phyloP scores from a whole-genome alignment of 768 basidiomycete genomes.

The Gloeopeniophorella convolvens region DNA sequence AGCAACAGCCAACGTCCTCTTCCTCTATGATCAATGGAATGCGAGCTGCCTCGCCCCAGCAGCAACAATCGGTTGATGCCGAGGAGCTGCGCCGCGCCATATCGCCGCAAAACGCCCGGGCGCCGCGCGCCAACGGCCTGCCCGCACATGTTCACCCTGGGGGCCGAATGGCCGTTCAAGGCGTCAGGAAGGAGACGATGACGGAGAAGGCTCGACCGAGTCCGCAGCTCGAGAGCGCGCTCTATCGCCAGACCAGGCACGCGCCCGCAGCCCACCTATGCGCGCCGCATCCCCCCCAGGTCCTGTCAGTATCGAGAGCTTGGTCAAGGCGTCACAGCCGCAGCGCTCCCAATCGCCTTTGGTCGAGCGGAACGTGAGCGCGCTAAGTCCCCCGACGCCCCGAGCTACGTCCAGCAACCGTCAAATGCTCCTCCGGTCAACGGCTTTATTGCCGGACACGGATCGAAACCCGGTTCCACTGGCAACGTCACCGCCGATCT shows the following conservation, averaged over 20 bases:
- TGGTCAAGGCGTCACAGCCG: constrained; percentile 49
- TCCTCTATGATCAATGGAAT: constrained; percentile 28
- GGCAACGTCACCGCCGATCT: constrained; percentile 71
- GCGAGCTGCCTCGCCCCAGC: constrained; percentile 64
- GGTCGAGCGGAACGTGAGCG: constrained; percentile 42
- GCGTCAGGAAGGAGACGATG: constrained; percentile 50
- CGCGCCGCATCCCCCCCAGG: constrained; percentile 42
- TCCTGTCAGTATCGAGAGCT: constrained; percentile 44
- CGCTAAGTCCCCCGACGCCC: constrained; percentile 51
- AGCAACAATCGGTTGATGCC: constrained; percentile 35
- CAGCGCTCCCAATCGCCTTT: constrained; percentile 54
- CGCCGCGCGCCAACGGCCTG: constrained; percentile 40
- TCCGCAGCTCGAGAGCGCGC: constrained; percentile 37
- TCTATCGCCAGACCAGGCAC: constrained; percentile 49
- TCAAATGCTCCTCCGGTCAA: constrained; percentile 37
- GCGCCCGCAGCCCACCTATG: constrained; percentile 53
- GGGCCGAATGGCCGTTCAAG: constrained; percentile 37
- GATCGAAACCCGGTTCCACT: constrained; percentile 47
- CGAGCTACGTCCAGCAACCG: constrained; percentile 43
- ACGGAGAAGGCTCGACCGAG: constrained; percentile 45
- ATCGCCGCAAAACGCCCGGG: constrained; percentile 51
- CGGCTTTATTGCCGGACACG: constrained; percentile 40
- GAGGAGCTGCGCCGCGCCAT: constrained; percentile 62
- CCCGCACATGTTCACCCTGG: constrained; percentile 29
- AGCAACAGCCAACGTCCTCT: constrained; percentile 12